Conservation (phyloP, 345 rosid species). For the Erodium maritimum region DNA sequence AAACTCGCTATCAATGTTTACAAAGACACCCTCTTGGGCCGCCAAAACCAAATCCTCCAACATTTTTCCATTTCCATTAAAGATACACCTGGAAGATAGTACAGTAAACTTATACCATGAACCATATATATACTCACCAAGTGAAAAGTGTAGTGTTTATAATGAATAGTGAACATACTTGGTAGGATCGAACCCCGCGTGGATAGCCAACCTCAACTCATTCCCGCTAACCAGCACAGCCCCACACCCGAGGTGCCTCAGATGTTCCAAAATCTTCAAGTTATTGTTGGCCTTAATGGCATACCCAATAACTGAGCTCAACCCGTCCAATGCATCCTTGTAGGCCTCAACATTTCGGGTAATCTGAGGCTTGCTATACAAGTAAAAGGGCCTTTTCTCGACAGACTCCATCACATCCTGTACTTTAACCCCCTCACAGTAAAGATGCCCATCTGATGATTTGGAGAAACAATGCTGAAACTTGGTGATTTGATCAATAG, state of each 20-base stretch:
- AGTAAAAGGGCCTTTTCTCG: slow-evolving; percentile 80
- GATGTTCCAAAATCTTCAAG: slow-evolving; percentile 82
- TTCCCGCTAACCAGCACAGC: slow-evolving; percentile 94
- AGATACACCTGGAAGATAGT: slow-evolving; percentile 55
- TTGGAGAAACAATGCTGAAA: slow-evolving; percentile 74
- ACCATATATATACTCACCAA: too few species aligned
- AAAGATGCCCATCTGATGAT: slow-evolving; percentile 69
- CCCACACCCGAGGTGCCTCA: slow-evolving; percentile 83
- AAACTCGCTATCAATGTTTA: slow-evolving; percentile 91
- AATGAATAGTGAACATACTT: slow-evolving; percentile 32
- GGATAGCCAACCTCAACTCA: slow-evolving; percentile 84
- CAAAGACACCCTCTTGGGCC: slow-evolving; percentile 87
- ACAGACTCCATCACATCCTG: slow-evolving; percentile 61
- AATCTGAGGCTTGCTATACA: slow-evolving; percentile 85
- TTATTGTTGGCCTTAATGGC: slow-evolving; percentile 93
- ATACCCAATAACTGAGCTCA: slow-evolving; percentile 61
- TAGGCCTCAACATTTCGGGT: slow-evolving; percentile 76
- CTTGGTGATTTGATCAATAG: slow-evolving; percentile 8
- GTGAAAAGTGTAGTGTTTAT: neutral
- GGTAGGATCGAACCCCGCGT: slow-evolving; percentile 78
- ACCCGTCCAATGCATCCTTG: slow-evolving; percentile 59
- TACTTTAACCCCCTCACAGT: slow-evolving; percentile 77
- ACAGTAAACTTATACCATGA: too few species aligned
- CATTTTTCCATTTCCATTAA: slow-evolving; percentile 87
- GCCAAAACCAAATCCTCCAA: slow-evolving; percentile 91